Evolutionary conservation across 352 stramenopile species (phyloP).

Genomic region (Peronospora destructor): DNA sequence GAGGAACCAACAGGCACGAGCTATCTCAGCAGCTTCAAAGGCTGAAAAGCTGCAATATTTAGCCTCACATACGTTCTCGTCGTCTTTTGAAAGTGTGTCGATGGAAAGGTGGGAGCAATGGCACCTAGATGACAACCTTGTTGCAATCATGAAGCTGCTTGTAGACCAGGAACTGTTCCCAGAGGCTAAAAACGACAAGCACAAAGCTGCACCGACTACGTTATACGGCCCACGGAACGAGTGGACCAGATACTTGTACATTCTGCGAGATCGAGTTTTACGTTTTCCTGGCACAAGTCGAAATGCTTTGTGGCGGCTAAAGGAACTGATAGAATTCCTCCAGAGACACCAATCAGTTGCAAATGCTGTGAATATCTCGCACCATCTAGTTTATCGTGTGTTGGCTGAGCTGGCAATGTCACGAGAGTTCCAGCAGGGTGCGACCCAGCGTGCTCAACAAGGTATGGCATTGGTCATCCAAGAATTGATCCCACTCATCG

Average conservation of each 20-base stretch:
- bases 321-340: slow-evolving; percentile 29
- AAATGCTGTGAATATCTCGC: slow-evolving; percentile 10
- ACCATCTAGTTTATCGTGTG: slow-evolving; percentile 43
- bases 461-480: slow-evolving; percentile 29
- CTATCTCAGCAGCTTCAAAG: background rate
- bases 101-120: slow-evolving; percentile 46
- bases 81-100: slow-evolving; percentile 38
- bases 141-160: slow-evolving; percentile 27
- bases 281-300: slow-evolving; percentile 29
- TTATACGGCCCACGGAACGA: slow-evolving; percentile 36
- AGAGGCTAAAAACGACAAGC: background rate
- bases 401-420: slow-evolving; percentile 48
- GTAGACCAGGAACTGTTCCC: background rate
- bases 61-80: slow-evolving; percentile 38
- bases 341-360: slow-evolving; percentile 7
- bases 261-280: slow-evolving; percentile 46
- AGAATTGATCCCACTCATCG: slow-evolving; percentile 35
- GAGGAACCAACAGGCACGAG: slow-evolving; percentile 4
- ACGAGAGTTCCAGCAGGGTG: slow-evolving; percentile 39
- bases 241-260: slow-evolving; percentile 54
- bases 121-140: slow-evolving; percentile 33
- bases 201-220: background rate
- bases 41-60: slow-evolving; percentile 34
- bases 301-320: slow-evolving; percentile 28
- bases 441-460: slow-evolving; percentile 29